Evolutionary conservation across 768 basidiomycete species (phyloP).

Genomic region (Plicaturopsis crispa): DNA sequence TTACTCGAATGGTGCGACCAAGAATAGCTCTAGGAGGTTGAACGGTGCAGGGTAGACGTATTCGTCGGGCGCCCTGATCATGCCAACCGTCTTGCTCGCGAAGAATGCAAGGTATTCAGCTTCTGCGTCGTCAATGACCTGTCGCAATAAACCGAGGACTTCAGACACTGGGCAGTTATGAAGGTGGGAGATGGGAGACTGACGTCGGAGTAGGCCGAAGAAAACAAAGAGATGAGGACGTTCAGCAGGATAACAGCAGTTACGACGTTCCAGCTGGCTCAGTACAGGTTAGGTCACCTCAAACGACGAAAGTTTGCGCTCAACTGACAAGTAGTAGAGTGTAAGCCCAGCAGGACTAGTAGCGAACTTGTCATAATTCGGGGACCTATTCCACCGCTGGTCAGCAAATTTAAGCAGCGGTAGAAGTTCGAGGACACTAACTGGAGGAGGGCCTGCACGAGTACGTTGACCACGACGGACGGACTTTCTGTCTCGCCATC

Average conservation of each 20-base stretch:
- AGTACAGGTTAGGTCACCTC: conserved; percentile 4
- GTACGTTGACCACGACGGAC: conserved; percentile 49
- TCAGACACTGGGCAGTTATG: background rate
- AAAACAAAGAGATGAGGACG: conserved; percentile 91
- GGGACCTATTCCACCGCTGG: conserved; percentile 36
- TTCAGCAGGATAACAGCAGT: conserved; percentile 85
- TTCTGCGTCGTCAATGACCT: conserved; percentile 80
- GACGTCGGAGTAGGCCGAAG: conserved; percentile 87
- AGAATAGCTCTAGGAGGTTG: conserved; percentile 75
- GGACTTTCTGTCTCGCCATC: conserved; percentile 65
- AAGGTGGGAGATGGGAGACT: conserved; percentile 14
- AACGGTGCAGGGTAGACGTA: conserved; percentile 85
- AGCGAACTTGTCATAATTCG: conserved; percentile 55
- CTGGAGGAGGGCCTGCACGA: conserved; percentile 82
- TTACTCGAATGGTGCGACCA: conserved; percentile 84
- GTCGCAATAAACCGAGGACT: background rate
- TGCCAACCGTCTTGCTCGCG: conserved; percentile 75
- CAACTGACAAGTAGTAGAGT: conserved; percentile 74
- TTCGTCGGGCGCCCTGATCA: conserved; percentile 84
- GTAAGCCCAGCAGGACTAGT: conserved; percentile 49
- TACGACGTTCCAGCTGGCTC: conserved; percentile 68
- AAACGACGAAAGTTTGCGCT: conserved; percentile 3
- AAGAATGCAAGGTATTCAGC: conserved; percentile 90
- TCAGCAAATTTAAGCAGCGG: conserved; percentile 1
- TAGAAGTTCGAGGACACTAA: conserved; percentile 26